Evolutionary conservation across 1,139 yeast genomes (phyloP).

Genomic region (Debaryomyces psychrophilus): DNA sequence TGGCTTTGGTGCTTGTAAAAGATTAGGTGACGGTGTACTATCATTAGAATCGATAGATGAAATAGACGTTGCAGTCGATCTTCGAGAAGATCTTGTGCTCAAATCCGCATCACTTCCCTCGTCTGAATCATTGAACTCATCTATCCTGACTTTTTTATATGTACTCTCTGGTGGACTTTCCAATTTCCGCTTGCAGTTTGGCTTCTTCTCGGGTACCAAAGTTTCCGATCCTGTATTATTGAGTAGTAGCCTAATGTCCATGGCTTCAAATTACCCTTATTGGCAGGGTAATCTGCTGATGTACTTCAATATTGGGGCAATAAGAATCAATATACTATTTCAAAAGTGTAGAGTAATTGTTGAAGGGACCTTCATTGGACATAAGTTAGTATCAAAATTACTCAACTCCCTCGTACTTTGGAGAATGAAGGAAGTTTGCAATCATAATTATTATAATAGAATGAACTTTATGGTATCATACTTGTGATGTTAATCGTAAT

Average conservation of each 20-base stretch:
- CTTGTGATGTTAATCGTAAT: background rate
- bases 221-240: background rate
- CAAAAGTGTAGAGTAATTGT: background rate
- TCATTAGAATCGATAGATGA: slow-evolving; percentile 10
- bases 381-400: slow-evolving; percentile 14
- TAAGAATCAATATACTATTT: background rate
- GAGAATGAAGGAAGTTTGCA: slow-evolving; percentile 14
- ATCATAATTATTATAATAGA: background rate
- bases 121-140: slow-evolving; percentile 5
- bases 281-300: background rate
- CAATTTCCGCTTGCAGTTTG: background rate
- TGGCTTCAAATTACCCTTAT: slow-evolving; percentile 1
- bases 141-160: slow-evolving; percentile 5
- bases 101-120: slow-evolving; percentile 3
- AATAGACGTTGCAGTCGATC: slow-evolving; percentile 12
- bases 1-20: background rate
- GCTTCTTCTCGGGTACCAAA: background rate
- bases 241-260: slow-evolving; percentile 4
- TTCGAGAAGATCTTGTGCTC: slow-evolving; percentile 10
- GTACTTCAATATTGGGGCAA: background rate
- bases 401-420: slow-evolving; percentile 12
- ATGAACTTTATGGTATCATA: background rate
- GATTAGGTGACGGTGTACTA: background rate
- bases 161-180: background rate
- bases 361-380: slow-evolving; percentile 12